Percentiles rank a stretch among this genome's conserved stretches.
Conservation (phyloP, 306 rosid species). For the Crataegus laevigata region DNA sequence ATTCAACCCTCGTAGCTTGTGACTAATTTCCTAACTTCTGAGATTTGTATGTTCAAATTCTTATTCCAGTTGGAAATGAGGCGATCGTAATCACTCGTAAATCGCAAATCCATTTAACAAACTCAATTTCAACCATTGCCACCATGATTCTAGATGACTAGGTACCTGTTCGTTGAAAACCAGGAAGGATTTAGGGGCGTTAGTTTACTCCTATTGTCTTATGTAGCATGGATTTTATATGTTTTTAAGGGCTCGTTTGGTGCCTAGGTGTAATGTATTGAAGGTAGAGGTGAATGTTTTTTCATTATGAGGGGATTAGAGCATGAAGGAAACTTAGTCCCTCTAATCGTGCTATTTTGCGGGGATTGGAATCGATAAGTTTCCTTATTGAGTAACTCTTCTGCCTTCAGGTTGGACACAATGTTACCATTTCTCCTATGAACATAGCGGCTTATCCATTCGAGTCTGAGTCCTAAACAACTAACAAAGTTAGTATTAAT, state of each 20-base stretch:
- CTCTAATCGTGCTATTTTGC: neutral
- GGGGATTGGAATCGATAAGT: neutral
- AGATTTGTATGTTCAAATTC: too few relatives aligned
- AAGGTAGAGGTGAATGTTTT: too few relatives aligned
- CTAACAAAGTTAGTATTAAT: neutral
- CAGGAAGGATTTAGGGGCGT: neutral
- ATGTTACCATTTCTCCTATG: neutral
- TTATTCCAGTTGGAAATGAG: too few relatives aligned
- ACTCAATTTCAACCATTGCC: neutral
- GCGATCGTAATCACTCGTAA: neutral
- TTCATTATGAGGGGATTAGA: too few relatives aligned
- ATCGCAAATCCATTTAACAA: neutral
- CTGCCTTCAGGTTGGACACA: too few relatives aligned
- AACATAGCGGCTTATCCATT: neutral
- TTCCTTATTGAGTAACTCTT: too few relatives aligned
- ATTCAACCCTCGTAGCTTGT: neutral
- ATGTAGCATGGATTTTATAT: neutral
- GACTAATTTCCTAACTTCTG: too few relatives aligned
- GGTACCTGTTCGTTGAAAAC: neutral
- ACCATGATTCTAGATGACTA: neutral
- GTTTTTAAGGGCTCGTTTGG: neutral
- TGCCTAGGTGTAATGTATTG: too few relatives aligned
- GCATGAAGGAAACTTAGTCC: neutral
- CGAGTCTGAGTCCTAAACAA: neutral
- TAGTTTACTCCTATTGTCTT: neutral